These are phyloP conservation scores for Plasmodium coatneyi DNA, from an alignment of 169 alveolate species.

Conservation along the genomic window DNA sequence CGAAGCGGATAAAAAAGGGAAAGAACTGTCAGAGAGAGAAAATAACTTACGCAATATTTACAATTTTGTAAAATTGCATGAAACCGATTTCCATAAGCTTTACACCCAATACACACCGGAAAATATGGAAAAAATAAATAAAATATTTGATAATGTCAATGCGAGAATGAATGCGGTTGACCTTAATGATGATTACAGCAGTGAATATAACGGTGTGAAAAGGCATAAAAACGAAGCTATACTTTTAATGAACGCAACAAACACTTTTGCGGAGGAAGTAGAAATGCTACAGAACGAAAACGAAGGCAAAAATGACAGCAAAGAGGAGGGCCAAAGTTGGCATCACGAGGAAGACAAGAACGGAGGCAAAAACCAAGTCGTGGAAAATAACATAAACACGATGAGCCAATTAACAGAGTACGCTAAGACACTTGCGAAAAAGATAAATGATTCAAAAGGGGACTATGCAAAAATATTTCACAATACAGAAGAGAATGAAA, in stretches of 20 bases:
- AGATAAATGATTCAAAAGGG: not conserved
- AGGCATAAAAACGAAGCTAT: not conserved
- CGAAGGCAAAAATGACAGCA: too few relatives aligned
- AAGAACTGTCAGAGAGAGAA: conserved; percentile 1
- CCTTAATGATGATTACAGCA: not conserved
- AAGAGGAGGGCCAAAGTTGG: too few relatives aligned
- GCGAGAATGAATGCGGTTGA: not conserved
- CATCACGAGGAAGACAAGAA: too few relatives aligned
- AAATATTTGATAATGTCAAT: not conserved
- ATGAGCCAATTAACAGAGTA: not conserved
- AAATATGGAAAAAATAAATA: not conserved
- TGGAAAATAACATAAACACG: not conserved
- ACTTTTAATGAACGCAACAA: conserved; percentile 5
- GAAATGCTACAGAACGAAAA: conserved; percentile 6
- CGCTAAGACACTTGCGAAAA: not conserved
- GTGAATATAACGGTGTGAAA: not conserved
- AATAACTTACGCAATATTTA: not conserved
- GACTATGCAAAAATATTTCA: not conserved
- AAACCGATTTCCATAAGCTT: not conserved
- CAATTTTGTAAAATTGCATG: conserved; percentile 1
- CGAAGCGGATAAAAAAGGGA: not conserved
- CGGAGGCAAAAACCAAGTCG: not conserved
- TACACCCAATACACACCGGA: not conserved
- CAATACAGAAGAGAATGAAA: not conserved
- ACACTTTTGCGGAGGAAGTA: not conserved